These are phyloP conservation scores for Rusavskia elegans DNA, from an alignment of 495 filamentous ascomycete species.

Conservation along the genomic window DNA sequence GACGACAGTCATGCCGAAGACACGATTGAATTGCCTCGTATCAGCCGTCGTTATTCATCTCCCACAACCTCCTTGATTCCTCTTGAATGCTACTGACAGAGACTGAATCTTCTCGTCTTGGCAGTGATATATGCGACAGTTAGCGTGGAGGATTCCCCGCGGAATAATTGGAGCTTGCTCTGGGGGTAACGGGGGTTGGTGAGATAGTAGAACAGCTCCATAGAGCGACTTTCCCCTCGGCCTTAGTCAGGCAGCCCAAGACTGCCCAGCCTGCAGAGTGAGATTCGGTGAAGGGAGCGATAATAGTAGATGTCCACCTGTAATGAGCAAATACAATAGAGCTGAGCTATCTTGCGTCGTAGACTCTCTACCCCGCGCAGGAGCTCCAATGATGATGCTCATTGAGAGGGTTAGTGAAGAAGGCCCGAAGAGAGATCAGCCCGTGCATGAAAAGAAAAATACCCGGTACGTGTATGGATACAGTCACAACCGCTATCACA, in stretches of 20 bases:
- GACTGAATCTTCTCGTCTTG: too few species aligned
- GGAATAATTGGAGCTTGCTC: not conserved
- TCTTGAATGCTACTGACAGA: too few species aligned
- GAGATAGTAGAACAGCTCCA: not conserved
- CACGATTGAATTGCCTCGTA: not conserved
- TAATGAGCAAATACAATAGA: not conserved
- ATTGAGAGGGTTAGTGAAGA: not conserved
- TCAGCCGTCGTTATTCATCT: not conserved
- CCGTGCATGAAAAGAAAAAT: not conserved
- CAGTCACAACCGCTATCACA: not conserved
- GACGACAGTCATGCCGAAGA: not conserved
- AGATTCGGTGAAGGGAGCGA: too few species aligned
- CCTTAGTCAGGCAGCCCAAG: not conserved
- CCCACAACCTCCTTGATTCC: not conserved
- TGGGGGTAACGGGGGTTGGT: not conserved
- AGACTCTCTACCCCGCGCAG: not conserved
- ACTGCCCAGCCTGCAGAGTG: not conserved
- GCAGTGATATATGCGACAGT: not conserved
- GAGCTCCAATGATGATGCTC: not conserved
- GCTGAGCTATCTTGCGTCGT: not conserved
- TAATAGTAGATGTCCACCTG: too few species aligned
- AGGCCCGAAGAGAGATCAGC: not conserved
- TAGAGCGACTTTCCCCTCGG: not conserved
- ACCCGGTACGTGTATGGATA: not conserved
- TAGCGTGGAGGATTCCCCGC: not conserved